A percentile compares a stretch with the other conserved stretches of the same genome.
Evolutionary conservation across 208 protist species (phyloP).

Genomic region (Trypanosoma vivax): DNA sequence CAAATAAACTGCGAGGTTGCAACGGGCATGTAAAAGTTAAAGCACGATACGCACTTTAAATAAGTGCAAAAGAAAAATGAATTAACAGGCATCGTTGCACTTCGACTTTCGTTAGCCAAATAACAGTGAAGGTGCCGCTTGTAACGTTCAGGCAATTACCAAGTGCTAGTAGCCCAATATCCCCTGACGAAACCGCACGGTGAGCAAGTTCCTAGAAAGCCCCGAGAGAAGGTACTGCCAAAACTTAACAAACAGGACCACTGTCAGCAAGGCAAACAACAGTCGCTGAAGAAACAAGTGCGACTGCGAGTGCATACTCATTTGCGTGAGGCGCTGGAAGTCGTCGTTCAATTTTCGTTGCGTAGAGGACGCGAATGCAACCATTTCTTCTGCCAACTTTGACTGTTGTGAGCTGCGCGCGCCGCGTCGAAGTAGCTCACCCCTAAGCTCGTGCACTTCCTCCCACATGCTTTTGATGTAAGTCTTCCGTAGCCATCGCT

Average conservation of each 20-base stretch:
- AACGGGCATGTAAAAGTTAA: no score
- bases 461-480: conserved; percentile 87
- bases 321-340: conserved; percentile 80
- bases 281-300: conserved; percentile 71
- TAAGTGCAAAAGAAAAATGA: no score
- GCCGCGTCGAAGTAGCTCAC: conserved; percentile 81
- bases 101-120: background rate
- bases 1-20: no score
- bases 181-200: conserved; percentile 55
- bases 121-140: background rate
- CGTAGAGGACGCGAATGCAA: conserved; percentile 69
- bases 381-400: conserved; percentile 86
- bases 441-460: conserved; percentile 84
- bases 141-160: background rate
- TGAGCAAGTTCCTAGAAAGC: conserved; percentile 68
- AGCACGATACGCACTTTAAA: no score
- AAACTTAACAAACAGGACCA: conserved; percentile 74
- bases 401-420: conserved; percentile 84
- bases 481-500: conserved; percentile 83
- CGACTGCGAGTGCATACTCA: conserved; percentile 72
- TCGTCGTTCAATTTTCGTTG: conserved; percentile 85
- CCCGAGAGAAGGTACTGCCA: conserved; percentile 64
- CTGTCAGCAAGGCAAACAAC: conserved; percentile 34
- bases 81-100: no score
- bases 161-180: conserved; percentile 32